Evolutionary conservation across 164 flowering plant species (phyloP).

Genomic region (Pachysandra terminalis): DNA sequence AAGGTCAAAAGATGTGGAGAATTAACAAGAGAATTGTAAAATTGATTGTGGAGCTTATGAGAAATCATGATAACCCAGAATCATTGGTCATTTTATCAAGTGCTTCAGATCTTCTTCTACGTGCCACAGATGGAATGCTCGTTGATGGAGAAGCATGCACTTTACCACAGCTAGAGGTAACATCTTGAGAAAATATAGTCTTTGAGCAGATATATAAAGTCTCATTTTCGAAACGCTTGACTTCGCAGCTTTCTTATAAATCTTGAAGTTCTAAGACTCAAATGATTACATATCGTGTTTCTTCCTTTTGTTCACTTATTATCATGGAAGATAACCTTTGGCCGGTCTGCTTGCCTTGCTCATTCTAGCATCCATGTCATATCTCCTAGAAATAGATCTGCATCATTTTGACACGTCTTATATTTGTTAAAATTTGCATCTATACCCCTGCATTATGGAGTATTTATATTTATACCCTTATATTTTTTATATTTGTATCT

Average conservation of each 20-base stretch:
- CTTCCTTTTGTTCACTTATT: not conserved
- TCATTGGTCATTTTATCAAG: constrained; percentile 77
- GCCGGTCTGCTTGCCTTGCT: not conserved
- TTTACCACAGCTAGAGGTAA: constrained; percentile 92
- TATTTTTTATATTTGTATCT: too few relatives aligned
- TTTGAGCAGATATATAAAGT: not conserved
- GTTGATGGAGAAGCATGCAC: constrained; percentile 99
- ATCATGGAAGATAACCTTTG: not conserved
- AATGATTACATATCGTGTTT: not conserved
- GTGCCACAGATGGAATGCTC: constrained; percentile 97
- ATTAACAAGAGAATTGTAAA: constrained; percentile 87
- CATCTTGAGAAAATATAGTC: not conserved
- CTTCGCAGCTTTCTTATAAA: not conserved
- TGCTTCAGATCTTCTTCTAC: constrained; percentile 88
- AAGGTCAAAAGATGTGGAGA: constrained; percentile 90
- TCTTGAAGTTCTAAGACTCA: not conserved
- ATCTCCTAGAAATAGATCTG: not conserved
- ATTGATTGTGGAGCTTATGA: constrained; percentile 82
- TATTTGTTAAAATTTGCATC: too few relatives aligned
- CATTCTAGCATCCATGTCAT: not conserved
- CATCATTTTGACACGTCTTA: not conserved
- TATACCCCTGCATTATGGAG: too few relatives aligned
- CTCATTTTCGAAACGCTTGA: too few relatives aligned
- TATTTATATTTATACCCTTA: too few relatives aligned
- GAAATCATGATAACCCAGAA: constrained; percentile 81